Conservation (phyloP, 352 stramenopile species). For the Pythium dissotocum region DNA sequence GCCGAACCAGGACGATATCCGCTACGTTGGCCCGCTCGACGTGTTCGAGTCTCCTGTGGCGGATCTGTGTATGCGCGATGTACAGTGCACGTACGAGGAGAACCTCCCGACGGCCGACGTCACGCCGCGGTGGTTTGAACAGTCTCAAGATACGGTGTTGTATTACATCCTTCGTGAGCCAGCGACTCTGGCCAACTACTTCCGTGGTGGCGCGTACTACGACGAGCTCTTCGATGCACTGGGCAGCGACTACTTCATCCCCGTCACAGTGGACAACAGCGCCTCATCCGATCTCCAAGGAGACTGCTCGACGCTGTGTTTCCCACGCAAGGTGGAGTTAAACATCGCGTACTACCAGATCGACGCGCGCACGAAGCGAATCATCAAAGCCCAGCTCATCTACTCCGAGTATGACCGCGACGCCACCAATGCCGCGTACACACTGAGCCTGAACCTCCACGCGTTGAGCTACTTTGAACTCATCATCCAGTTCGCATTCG, state of each 20-base stretch:
- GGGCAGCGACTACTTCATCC: constrained; percentile 93
- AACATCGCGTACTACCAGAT: constrained; percentile 96
- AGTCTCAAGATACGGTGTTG: constrained; percentile 79
- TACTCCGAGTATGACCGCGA: constrained; percentile 95
- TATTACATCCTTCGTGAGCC: constrained; percentile 93
- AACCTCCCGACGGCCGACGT: constrained; percentile 86
- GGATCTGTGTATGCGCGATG: constrained; percentile 89
- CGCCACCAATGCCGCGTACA: constrained; percentile 82
- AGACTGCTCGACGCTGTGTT: constrained; percentile 92
- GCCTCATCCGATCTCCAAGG: constrained; percentile 72
- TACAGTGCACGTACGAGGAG: constrained; percentile 95
- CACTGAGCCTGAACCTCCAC: constrained; percentile 91
- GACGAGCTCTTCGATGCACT: constrained; percentile 50
- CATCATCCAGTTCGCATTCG: constrained; percentile 96
- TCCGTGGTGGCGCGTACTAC: constrained; percentile 72
- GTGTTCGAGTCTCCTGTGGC: constrained; percentile 87
- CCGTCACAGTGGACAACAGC: constrained; percentile 90
- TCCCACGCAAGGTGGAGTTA: constrained; percentile 91
- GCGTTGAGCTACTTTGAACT: constrained; percentile 95
- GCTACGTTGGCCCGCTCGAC: constrained; percentile 86
- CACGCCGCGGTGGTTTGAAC: constrained; percentile 96
- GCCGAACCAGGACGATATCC: constrained; percentile 95
- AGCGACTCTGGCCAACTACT: constrained; percentile 88
- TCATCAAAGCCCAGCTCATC: constrained; percentile 89
- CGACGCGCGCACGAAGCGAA: constrained; percentile 87